A percentile compares a stretch with the other conserved stretches of the same genome.
phyloP scores from a whole-genome alignment of 164 flowering plant species.

The Nymphaea thermarum region DNA sequence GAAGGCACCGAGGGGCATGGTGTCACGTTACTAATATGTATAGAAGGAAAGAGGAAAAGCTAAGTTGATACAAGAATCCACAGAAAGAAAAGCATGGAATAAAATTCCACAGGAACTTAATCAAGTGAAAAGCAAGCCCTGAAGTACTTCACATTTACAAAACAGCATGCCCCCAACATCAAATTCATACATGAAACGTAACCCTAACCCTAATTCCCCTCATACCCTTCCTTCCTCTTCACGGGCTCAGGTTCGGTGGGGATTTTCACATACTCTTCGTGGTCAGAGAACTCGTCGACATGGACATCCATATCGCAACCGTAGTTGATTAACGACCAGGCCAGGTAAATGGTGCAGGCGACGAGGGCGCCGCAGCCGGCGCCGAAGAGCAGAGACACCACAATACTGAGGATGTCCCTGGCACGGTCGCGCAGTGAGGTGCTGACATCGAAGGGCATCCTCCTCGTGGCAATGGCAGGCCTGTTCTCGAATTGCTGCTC shows the following conservation, averaged over 20 bases:
- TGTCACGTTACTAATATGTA: no score
- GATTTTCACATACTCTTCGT: slow-evolving; percentile 22
- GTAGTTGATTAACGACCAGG: slow-evolving; percentile 29
- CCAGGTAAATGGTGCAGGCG: slow-evolving; percentile 35
- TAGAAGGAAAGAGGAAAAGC: no score
- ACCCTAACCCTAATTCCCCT: slow-evolving; percentile 12
- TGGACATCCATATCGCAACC: slow-evolving; percentile 11
- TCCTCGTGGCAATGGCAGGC: background rate
- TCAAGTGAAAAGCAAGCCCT: background rate
- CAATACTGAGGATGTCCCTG: slow-evolving; percentile 35
- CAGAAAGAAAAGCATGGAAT: no score
- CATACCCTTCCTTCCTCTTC: slow-evolving; percentile 19
- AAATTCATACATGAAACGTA: background rate
- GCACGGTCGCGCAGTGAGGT: slow-evolving; percentile 29
- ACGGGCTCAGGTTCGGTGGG: slow-evolving; percentile 12
- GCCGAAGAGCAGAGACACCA: slow-evolving; percentile 38
- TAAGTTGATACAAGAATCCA: no score
- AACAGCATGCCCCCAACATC: background rate
- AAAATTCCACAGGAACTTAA: background rate
- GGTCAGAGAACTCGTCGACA: slow-evolving; percentile 9
- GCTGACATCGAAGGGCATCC: slow-evolving; percentile 5
- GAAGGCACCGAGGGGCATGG: background rate
- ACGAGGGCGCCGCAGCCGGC: slow-evolving; percentile 45
- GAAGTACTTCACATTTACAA: background rate
- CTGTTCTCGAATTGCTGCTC: background rate